These are phyloP conservation scores for Yarrowia keelungensis DNA, from an alignment of 805 yeast genomes.

Conservation along the genomic window DNA sequence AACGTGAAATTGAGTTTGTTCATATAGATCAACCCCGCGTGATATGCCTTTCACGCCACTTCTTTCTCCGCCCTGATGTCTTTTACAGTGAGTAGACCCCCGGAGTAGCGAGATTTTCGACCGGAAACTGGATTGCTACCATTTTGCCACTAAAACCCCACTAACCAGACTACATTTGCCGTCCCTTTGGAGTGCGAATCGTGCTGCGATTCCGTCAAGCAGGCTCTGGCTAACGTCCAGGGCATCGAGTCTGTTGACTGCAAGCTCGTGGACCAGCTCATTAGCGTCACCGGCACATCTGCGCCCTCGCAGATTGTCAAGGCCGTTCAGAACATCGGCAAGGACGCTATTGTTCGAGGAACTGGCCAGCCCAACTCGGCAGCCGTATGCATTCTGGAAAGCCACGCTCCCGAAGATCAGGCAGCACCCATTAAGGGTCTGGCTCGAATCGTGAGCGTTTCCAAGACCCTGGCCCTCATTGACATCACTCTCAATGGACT, in stretches of 20 bases:
- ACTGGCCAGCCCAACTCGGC: conserved; percentile 87
- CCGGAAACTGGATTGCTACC: too few species aligned
- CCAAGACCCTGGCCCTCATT: conserved; percentile 61
- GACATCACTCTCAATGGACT: conserved; percentile 83
- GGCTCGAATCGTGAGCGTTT: conserved; percentile 79
- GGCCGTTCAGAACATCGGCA: conserved; percentile 74
- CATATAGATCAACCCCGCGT: conserved; percentile 27
- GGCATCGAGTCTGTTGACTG: conserved; percentile 59
- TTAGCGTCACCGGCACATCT: conserved; percentile 68
- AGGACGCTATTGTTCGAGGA: conserved; percentile 91
- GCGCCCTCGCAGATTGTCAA: conserved; percentile 79
- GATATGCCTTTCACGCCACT: conserved; percentile 25
- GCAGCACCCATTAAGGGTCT: conserved; percentile 79
- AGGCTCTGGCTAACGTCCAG: conserved; percentile 59
- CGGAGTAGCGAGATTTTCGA: not conserved
- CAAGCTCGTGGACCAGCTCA: conserved; percentile 65
- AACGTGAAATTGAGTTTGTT: conserved; percentile 26
- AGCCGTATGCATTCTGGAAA: conserved; percentile 88
- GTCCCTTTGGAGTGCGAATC: conserved; percentile 82
- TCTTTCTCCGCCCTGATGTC: conserved; percentile 21
- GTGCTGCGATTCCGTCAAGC: conserved; percentile 67
- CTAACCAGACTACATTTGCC: conserved; percentile 80
- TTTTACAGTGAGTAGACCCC: conserved; percentile 33
- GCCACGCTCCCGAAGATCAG: conserved; percentile 59
- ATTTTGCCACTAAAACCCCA: conserved; percentile 49